Percentiles rank a stretch among this genome's conserved stretches.
Conservation (phyloP, 495 filamentous ascomycete species). For the Monascus purpureus region DNA sequence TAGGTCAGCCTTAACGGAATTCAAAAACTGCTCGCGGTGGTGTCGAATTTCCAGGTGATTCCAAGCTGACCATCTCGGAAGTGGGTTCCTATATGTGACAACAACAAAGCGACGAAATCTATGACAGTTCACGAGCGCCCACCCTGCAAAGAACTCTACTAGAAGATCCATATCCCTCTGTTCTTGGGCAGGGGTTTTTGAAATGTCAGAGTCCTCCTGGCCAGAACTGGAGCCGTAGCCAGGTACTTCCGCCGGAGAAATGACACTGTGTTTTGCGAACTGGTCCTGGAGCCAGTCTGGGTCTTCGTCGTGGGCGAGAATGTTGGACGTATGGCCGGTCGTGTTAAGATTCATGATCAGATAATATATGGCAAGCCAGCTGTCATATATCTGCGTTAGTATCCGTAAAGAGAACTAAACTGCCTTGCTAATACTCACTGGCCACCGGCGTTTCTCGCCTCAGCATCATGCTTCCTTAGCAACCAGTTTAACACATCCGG, state of each 20-base stretch:
- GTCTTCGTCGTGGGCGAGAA: conserved; percentile 6
- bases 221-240: conserved; percentile 11
- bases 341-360: conserved; percentile 15
- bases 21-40: too few species aligned
- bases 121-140: conserved; percentile 19
- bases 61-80: conserved; percentile 18
- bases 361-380: conserved; percentile 14
- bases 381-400: conserved; percentile 1
- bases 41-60: conserved; percentile 13
- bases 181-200: conserved; percentile 9
- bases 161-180: conserved; percentile 23
- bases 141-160: conserved; percentile 31
- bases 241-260: conserved; percentile 11
- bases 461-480: conserved; percentile 5
- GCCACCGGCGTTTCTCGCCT: conserved; percentile 4
- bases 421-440: conserved; percentile 17
- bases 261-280: conserved; percentile 7
- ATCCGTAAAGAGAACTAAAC: neutral
- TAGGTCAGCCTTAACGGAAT: too few species aligned
- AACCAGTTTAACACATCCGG: conserved; percentile 29
- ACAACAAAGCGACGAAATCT: conserved; percentile 20
- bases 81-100: conserved; percentile 9
- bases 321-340: neutral
- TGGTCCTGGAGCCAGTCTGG: conserved; percentile 6
- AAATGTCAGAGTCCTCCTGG: conserved; percentile 7